Percentiles rank a stretch among this genome's conserved stretches.
Conservation (phyloP, 208 protist species). For the Perkinsela sp. region DNA sequence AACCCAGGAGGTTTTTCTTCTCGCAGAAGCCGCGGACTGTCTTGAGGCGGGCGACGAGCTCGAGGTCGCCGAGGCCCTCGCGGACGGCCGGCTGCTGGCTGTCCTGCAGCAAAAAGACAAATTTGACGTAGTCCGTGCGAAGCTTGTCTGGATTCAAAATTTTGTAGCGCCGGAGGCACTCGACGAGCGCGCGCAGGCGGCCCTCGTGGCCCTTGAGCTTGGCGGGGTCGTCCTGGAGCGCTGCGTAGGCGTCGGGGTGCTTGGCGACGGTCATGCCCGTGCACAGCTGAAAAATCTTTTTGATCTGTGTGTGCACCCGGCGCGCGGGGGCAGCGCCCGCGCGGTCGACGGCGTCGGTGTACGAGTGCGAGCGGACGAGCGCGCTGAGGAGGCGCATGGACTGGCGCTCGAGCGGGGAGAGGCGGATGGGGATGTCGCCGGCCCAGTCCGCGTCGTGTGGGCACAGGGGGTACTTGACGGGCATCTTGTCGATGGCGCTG, state of each 20-base stretch:
- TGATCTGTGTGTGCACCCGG: conserved; percentile 22
- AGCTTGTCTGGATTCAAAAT: conserved; percentile 78
- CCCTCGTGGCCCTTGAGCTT: conserved; percentile 30
- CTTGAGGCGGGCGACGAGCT: conserved; percentile 19
- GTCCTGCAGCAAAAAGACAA: conserved; percentile 66
- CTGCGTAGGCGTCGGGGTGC: conserved; percentile 20
- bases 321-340: conserved; percentile 24
- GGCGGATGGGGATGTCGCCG: conserved; percentile 47
- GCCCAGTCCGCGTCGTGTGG: conserved; percentile 31
- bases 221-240: conserved; percentile 14
- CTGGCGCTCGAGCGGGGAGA: conserved; percentile 44
- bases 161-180: conserved; percentile 62
- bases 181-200: conserved; percentile 27
- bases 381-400: conserved; percentile 51
- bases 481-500: conserved; percentile 20
- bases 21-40: conserved; percentile 41
- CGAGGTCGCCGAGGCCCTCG: conserved; percentile 38
- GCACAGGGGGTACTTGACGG: conserved; percentile 25
- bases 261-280: conserved; percentile 43
- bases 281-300: conserved; percentile 41
- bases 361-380: conserved; percentile 42
- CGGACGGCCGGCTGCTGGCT: conserved; percentile 31
- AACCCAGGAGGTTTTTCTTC: conserved; percentile 12
- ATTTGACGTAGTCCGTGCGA: conserved; percentile 67
- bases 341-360: conserved; percentile 66